Base-by-base conservation (phyloP, 164 flowering plant species). In the Vitis rotundifolia region DNA sequence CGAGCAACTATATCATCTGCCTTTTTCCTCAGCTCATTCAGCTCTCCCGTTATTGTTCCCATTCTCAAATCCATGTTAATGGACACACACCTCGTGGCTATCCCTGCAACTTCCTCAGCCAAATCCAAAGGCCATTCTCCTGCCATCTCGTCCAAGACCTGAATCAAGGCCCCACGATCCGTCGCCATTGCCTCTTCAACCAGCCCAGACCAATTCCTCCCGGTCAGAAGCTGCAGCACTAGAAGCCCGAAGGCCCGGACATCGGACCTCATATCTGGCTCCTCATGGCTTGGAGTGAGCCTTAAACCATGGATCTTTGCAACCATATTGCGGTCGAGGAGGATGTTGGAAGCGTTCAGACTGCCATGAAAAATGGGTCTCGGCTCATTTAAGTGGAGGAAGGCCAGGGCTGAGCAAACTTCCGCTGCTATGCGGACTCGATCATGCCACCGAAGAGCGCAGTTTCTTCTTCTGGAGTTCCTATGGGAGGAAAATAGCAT, bases 101-200 rank as follows among this genome's bases (percentile, higher is more conserved):
- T 62, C 19, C 59, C 19, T 7, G 68, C 82, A 49, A 89, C 65
- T 72, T 80, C 82, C 67, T 67, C 64, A 0, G 86, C 91, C 82
- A 89, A 69, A 26, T 85, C 88, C 77, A 72, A 44, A 15, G 93
- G 91, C 94, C 97, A 89, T 12, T 75, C 69, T 56, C 89, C 90
- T 0, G 81, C 89, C 75, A 5, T 65, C 11, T 75, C 78, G 70
- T 89, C 91, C 71, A 86, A 18, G 28, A 63, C 72, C 49, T 57
- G 73, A 19, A 55, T 58, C 15, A 83, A 55, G 11, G 64, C 76
- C 55, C 62, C 63, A 10, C 71, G 50, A 11, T 71, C 77, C 53
- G 60, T 19, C 3, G 49, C 66, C 76, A 63, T 48, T 3, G 53
- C 69, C 50, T 67, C 76, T 8, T 85, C 86, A 54, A 72, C 67